A percentile compares a stretch with the other conserved stretches of the same genome.
Evolutionary conservation across 169 alveolate genomes (phyloP).

Genomic region (Sarcocystis neurona): DNA sequence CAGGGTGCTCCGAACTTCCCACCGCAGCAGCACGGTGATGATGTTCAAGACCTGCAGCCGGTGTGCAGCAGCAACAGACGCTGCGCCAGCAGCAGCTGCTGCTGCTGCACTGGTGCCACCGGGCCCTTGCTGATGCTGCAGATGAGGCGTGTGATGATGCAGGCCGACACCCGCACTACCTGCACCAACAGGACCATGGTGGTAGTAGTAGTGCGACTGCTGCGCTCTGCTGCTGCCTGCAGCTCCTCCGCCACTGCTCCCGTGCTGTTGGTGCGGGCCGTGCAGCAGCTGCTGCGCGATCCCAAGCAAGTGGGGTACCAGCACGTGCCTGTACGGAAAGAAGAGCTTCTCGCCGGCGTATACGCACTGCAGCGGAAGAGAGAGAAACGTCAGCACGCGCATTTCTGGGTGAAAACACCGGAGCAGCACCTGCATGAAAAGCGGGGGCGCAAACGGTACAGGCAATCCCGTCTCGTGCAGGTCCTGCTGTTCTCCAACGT

Average conservation of each 20-base stretch:
- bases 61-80: conserved; percentile 28
- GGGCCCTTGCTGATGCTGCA: too few species aligned
- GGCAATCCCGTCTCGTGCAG: too few species aligned
- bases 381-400: conserved; percentile 36
- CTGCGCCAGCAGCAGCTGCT: conserved; percentile 17
- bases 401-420: conserved; percentile 28
- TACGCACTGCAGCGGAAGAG: conserved; percentile 41
- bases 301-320: conserved; percentile 47
- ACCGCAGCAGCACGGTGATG: conserved; percentile 22
- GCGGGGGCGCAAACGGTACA: conserved; percentile 17
- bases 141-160: too few species aligned
- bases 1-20: conserved; percentile 52
- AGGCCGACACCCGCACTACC: too few species aligned
- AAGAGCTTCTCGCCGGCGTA: conserved; percentile 33
- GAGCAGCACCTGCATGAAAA: conserved; percentile 23
- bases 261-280: not conserved
- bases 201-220: too few species aligned
- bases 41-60: conserved; percentile 49
- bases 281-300: conserved; percentile 56
- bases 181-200: too few species aligned
- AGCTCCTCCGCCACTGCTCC: too few species aligned
- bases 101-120: conserved; percentile 28
- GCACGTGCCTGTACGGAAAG: conserved; percentile 23
- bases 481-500: too few species aligned
- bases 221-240: not conserved